phyloP scores from a whole-genome alignment of 1,284 basidiomycete species.

The Trametes versicolor region DNA sequence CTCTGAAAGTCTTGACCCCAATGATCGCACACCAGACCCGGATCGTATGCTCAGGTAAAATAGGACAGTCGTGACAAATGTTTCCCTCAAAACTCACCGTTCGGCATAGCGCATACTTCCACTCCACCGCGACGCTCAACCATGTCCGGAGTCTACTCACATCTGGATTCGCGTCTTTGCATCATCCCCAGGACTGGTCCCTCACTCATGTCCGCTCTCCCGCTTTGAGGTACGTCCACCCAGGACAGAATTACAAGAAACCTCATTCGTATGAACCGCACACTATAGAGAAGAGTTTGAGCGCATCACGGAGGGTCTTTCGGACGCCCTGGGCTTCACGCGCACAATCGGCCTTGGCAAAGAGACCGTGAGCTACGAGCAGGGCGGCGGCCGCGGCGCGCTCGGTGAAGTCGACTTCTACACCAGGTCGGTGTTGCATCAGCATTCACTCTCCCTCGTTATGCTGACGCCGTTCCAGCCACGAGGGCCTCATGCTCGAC shows the following conservation, averaged over 20 bases:
- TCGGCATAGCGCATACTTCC: slow-evolving; percentile 88
- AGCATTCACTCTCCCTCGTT: slow-evolving; percentile 8
- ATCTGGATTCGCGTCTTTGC: slow-evolving; percentile 92
- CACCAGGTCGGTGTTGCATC: slow-evolving; percentile 69
- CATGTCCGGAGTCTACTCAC: slow-evolving; percentile 89
- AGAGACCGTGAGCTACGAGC: slow-evolving; percentile 66
- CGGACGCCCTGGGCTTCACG: slow-evolving; percentile 95
- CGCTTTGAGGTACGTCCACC: slow-evolving; percentile 64
- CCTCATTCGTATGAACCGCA: neutral
- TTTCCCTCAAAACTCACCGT: neutral
- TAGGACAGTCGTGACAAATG: neutral
- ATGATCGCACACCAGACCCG: slow-evolving; percentile 89
- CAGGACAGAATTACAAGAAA: slow-evolving; percentile 3
- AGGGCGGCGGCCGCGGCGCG: slow-evolving; percentile 74
- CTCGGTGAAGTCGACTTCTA: slow-evolving; percentile 95
- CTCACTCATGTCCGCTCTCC: slow-evolving; percentile 91
- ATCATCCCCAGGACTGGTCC: slow-evolving; percentile 94
- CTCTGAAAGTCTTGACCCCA: slow-evolving; percentile 63
- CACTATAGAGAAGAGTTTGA: slow-evolving; percentile 79
- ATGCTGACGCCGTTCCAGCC: slow-evolving; percentile 55
- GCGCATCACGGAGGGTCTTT: slow-evolving; percentile 83
- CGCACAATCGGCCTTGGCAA: slow-evolving; percentile 81
- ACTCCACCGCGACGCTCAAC: slow-evolving; percentile 94
- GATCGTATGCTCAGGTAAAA: slow-evolving; percentile 82
- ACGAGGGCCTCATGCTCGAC: slow-evolving; percentile 93